These are phyloP conservation scores for Actinomucor elegans DNA, from an alignment of 371 early-diverging fungal genomes.

Conservation along the genomic window DNA sequence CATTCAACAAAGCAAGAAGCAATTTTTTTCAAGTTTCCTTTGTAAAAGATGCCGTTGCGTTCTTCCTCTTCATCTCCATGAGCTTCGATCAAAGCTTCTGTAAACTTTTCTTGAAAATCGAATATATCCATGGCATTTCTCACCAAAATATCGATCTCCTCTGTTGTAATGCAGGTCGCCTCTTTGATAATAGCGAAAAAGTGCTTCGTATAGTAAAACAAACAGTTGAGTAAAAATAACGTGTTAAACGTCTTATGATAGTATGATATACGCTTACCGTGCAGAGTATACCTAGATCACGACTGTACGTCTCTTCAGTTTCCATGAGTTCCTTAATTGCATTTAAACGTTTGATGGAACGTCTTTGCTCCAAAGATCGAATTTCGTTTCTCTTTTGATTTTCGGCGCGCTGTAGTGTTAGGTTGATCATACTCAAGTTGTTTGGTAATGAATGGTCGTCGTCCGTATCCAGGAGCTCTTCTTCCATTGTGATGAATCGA, in stretches of 20 bases:
- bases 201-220: conserved; percentile 22
- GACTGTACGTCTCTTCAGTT: conserved; percentile 37
- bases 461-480: background rate
- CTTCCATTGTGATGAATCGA: conserved; percentile 18
- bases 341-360: conserved; percentile 12
- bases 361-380: conserved; percentile 16
- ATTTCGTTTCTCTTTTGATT: conserved; percentile 8
- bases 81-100: conserved; percentile 21
- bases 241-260: background rate
- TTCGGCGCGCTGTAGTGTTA: background rate
- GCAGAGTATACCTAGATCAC: conserved; percentile 35
- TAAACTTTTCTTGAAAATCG: conserved; percentile 22
- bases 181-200: conserved; percentile 34
- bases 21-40: conserved; percentile 29
- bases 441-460: background rate
- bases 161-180: conserved; percentile 15
- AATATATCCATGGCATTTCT: conserved; percentile 32
- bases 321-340: conserved; percentile 36
- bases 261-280: conserved; percentile 31
- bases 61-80: conserved; percentile 14
- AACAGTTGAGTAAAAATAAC: too few species aligned
- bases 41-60: conserved; percentile 7
- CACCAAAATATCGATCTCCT: conserved; percentile 21
- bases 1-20: conserved; percentile 39
- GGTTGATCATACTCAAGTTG: background rate